Percentiles rank a stretch among this genome's conserved stretches.
Conservation (phyloP, 1,284 basidiomycete genomes). For the Pseudozyma sp. region DNA sequence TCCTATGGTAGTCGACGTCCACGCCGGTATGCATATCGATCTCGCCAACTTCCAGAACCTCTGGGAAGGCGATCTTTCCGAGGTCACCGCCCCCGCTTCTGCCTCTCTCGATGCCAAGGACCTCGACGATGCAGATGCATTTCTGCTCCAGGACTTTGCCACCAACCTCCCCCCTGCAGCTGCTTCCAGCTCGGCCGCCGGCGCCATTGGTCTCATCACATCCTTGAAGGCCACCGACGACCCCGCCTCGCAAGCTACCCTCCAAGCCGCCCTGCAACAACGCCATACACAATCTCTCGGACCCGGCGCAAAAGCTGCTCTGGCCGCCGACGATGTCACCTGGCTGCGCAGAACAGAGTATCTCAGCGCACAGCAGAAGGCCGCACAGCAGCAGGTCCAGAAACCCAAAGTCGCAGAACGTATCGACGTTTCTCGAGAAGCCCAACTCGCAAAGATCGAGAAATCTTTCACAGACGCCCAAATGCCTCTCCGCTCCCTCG, state of each 20-base stretch:
- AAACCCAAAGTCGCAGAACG: conserved; percentile 43
- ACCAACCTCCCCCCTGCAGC: conserved; percentile 33
- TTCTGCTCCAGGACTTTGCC: conserved; percentile 60
- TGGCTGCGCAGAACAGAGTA: conserved; percentile 68
- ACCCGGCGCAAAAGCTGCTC: conserved; percentile 41
- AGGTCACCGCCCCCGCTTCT: conserved; percentile 29
- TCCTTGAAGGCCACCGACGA: conserved; percentile 39
- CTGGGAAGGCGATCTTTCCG: conserved; percentile 58
- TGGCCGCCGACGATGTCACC: conserved; percentile 59
- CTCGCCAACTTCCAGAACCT: conserved; percentile 60
- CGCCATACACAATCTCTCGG: conserved; percentile 48
- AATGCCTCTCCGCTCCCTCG: conserved; percentile 48
- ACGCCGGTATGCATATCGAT: conserved; percentile 67
- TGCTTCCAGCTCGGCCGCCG: conserved; percentile 23
- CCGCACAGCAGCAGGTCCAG: conserved; percentile 44
- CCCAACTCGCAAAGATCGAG: conserved; percentile 63
- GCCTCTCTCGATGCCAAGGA: conserved; percentile 29
- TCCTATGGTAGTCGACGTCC: conserved; percentile 63
- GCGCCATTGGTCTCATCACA: conserved; percentile 39
- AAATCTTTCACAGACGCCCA: conserved; percentile 59
- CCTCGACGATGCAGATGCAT: conserved; percentile 63
- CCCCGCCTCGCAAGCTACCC: conserved; percentile 24
- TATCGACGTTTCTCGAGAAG: conserved; percentile 58
- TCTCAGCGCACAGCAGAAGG: conserved; percentile 60
- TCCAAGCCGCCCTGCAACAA: conserved; percentile 46